Percentiles rank a stretch among this genome's conserved stretches.
Conservation (phyloP, 176 grass and related monocot genomes). For the Aegilops bicornis region DNA sequence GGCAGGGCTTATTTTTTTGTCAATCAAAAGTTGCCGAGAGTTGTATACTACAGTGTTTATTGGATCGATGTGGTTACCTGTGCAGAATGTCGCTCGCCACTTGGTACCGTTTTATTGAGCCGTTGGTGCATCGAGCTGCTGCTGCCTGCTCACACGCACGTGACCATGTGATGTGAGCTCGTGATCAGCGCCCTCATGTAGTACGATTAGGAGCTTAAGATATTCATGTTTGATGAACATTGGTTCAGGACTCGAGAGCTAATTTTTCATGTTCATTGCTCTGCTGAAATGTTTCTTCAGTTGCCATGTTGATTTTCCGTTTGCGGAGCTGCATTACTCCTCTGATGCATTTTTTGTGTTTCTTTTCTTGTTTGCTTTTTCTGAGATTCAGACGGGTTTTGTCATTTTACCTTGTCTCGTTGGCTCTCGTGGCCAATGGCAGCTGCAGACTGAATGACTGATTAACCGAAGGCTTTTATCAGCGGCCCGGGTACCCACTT, state of each 20-base stretch:
- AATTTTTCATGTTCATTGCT: background rate
- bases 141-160: too few relatives aligned
- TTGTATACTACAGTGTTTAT: slow-evolving; percentile 28
- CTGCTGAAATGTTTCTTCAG: background rate
- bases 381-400: background rate
- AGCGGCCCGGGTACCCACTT: background rate
- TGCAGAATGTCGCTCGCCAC: slow-evolving; percentile 44
- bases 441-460: background rate
- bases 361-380: background rate
- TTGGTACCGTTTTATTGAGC: slow-evolving; percentile 3
- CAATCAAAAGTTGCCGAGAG: slow-evolving; percentile 28
- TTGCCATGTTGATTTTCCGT: background rate
- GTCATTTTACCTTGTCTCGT: background rate
- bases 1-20: slow-evolving; percentile 12
- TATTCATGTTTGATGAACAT: background rate
- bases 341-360: background rate
- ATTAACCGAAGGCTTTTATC: background rate
- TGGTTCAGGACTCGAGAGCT: background rate
- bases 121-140: background rate
- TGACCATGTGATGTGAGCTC: background rate
- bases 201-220: too few relatives aligned
- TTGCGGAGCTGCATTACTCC: background rate
- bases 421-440: background rate
- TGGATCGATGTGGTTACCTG: slow-evolving; percentile 23
- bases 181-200: background rate